Percentiles rank a stretch among this genome's conserved stretches.
phyloP scores from a whole-genome alignment of 1,284 basidiomycete species.

The Microbotryomycetes sp. region DNA sequence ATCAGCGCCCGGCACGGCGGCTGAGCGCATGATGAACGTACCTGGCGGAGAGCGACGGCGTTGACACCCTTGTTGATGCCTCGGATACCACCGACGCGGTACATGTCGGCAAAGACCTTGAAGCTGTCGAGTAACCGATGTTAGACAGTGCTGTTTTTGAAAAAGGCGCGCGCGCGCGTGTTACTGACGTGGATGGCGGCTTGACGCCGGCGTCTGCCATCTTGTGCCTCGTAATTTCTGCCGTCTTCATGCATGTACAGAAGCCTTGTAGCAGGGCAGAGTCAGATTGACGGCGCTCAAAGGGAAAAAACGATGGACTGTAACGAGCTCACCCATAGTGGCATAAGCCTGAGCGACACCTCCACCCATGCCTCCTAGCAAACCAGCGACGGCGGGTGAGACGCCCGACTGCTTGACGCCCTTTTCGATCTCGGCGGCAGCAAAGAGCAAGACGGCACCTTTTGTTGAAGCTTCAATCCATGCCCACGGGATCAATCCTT shows the following conservation, averaged over 20 bases:
- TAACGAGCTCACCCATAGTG: constrained; percentile 76
- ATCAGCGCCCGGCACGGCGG: neutral
- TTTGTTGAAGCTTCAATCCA: constrained; percentile 99
- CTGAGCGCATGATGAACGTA: neutral
- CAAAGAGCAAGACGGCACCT: constrained; percentile 91
- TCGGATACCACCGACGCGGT: constrained; percentile 80
- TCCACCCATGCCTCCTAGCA: constrained; percentile 94
- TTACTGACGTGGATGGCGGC: constrained; percentile 66
- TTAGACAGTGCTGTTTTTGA: neutral
- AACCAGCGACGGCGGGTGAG: constrained; percentile 71
- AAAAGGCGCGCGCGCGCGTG: neutral
- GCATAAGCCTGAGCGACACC: constrained; percentile 98
- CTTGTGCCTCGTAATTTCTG: constrained; percentile 96
- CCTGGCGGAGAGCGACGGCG: constrained; percentile 62
- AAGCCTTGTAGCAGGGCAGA: constrained; percentile 16
- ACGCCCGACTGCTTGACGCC: constrained; percentile 57
- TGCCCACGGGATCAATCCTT: constrained; percentile 98
- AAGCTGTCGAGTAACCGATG: constrained; percentile 40
- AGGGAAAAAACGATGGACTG: neutral
- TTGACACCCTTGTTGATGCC: constrained; percentile 99
- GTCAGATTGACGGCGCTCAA: neutral
- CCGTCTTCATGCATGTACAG: constrained; percentile 43
- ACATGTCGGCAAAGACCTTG: constrained; percentile 89
- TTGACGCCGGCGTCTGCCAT: constrained; percentile 80
- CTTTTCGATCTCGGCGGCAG: constrained; percentile 88